Evolutionary conservation across 352 stramenopile species (phyloP), one percentile per base, ranked within the genome.

Genomic region (Phytophthora nicotianae): DNA sequence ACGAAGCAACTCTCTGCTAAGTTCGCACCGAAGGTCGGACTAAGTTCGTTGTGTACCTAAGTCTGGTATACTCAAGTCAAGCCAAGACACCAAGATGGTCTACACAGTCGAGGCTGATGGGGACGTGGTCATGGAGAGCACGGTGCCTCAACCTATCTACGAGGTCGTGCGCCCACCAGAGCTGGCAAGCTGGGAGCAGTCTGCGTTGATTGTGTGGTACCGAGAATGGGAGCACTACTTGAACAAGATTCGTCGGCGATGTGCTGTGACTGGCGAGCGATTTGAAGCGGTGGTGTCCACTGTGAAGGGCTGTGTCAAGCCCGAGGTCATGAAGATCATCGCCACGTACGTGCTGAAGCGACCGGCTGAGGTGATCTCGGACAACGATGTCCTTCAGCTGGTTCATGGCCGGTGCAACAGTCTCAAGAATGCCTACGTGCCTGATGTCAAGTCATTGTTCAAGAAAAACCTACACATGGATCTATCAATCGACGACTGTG

Each of bases 51-150:
- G 24, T 27, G 24, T 27, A 27, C 6, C 24, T 6, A 27, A 27
- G 24, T 27, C 24, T 3, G 24, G 24, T n/a, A 6, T 16, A 38
- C 32, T 2, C 16, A 11, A 11, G 16, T 38, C 32, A 11, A 38
- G 32, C 8, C 32, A 38, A 2, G 13, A 38, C 9, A 10, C 8
- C 32, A 27, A 27, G 24, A 27, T 27, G 24, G 32, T n/a, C 29
- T 65, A 27, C 41, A 53, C 48, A 32, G 24, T 62, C 20, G 46
- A 70, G 37, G 32, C 29, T 8, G 29, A 35, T 9, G 6, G 29
- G 9, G 29, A 35, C 8, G 29, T 35, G 5, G 13, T 14, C 29
- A 35, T 35, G 29, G 29, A 35, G 29, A 8, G 2, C 29, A 13
- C 29, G 5, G 29, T 4, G 4, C 29, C 29, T 2, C 29, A 3